phyloP scores from a whole-genome alignment of 2,329 filamentous ascomycete genomes.

The Sporothrix euskadiensis region DNA sequence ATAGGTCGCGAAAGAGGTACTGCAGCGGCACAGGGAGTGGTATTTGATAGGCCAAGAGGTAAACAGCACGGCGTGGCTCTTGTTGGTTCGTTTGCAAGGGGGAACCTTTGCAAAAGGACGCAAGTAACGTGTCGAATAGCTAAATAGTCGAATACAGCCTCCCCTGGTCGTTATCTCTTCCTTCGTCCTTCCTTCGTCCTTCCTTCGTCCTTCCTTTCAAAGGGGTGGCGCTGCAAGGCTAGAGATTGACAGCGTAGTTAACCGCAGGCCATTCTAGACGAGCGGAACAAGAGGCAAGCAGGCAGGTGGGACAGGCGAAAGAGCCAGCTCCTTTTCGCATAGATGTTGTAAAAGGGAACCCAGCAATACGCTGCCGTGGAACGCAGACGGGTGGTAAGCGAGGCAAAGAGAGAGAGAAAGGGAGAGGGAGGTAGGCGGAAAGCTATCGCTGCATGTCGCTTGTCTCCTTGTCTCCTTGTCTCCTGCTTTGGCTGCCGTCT shows the following conservation, averaged over 20 bases:
- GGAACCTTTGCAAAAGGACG: background rate
- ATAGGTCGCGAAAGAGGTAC: background rate
- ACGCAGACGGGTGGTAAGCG: constrained; percentile 15
- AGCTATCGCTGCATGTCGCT: constrained; percentile 10
- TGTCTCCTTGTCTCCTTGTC: background rate
- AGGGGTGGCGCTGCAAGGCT: background rate
- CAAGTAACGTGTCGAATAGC: background rate
- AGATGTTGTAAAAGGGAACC: background rate
- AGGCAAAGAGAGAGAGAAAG: background rate
- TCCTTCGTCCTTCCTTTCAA: background rate
- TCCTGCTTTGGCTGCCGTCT: background rate
- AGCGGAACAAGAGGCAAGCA: background rate
- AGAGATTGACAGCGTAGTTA: constrained; percentile 23
- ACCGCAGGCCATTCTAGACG: constrained; percentile 22
- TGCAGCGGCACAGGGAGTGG: background rate
- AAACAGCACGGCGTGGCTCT: background rate
- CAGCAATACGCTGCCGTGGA: constrained; percentile 23
- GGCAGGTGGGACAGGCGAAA: constrained; percentile 1
- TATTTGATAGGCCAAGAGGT: constrained; percentile 6
- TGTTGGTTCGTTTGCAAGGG: constrained; percentile 1
- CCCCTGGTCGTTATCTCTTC: background rate
- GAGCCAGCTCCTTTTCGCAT: constrained; percentile 2
- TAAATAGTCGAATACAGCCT: background rate
- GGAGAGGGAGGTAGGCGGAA: background rate
- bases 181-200: no score